Evolutionary conservation across 2,329 filamentous ascomycete genomes (phyloP), one percentile per base, ranked within the genome.

Genomic region (Beauveria caledonica): DNA sequence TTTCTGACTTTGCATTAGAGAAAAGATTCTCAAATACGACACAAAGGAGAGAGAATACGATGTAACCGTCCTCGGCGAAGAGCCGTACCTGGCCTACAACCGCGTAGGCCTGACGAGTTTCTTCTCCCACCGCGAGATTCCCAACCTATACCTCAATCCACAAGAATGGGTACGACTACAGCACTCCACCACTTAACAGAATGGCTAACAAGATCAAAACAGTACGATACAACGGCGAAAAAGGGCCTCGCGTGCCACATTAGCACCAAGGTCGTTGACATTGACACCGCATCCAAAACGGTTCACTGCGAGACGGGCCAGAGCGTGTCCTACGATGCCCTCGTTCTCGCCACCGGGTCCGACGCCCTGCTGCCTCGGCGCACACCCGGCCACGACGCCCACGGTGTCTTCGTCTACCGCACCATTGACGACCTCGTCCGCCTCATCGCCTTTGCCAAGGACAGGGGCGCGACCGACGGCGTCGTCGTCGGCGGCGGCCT

Each of bases 11-110:
- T 4, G 2, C 9, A 1, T 9, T 66, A 95, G 91, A 67, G 92
- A 96, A 74, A 96, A 96, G 74, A 74, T 96, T 10, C 80, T 96
- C 68, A 96, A 96, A 68, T 84, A 92, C 57, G 92, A 96, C 71
- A 83, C 86, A 1, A 86, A 88, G 68, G 75, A 84, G 63, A 80
- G 86, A 67, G 86, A 92, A 71, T 96, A 92, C 70, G 85, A 90
- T 64, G 83, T 96, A 56, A 81, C 91, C 1, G 90, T 96, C 11
- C 88, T 97, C 63, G 92, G 92, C 63, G 92, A 96, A 68, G 92
- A 96, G 71, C 78, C 88, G 21, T 88, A 96, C 76, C 77, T 96
- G 58, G 92, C 92, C 21, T 96, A 96, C 73, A 96, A 96, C 71
- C 86, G 92, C 61, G 92, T 96, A 33, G 92, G 92, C 3, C 78